phyloP scores from a whole-genome alignment of 495 filamentous ascomycete species.

The Neurospora sp. region DNA sequence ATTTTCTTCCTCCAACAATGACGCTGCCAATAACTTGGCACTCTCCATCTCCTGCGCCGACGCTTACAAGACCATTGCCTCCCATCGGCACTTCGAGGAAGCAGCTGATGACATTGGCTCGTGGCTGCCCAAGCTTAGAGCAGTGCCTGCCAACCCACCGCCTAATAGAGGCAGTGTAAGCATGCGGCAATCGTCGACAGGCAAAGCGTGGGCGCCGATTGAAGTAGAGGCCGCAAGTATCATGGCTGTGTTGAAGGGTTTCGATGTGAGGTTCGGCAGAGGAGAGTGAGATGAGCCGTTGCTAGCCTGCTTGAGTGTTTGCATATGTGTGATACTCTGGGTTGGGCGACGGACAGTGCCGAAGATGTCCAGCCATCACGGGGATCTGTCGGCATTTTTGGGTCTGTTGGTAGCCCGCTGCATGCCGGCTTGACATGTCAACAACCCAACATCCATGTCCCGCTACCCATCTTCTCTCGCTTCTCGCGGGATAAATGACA shows the following conservation, averaged over 20 bases:
- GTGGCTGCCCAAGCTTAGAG: conserved; percentile 66
- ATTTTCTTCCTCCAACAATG: not conserved
- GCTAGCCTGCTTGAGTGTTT: not conserved
- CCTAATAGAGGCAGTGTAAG: conserved; percentile 2
- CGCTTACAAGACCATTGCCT: conserved; percentile 70
- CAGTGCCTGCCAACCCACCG: conserved; percentile 32
- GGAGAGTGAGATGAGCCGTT: conserved; percentile 11
- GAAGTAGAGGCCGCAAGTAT: conserved; percentile 82
- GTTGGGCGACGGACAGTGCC: not conserved
- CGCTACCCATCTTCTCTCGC: not conserved
- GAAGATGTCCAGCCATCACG: not conserved
- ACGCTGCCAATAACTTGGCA: conserved; percentile 1
- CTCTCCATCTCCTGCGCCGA: conserved; percentile 59
- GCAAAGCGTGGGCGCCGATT: conserved; percentile 40
- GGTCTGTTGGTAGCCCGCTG: not conserved
- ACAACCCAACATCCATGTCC: not conserved
- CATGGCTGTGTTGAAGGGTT: conserved; percentile 73
- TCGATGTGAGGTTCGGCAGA: conserved; percentile 66
- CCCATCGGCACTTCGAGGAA: conserved; percentile 67
- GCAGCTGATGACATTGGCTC: conserved; percentile 64
- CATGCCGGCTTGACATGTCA: not conserved
- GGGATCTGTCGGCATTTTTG: not conserved
- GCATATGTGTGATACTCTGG: not conserved
- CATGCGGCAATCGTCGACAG: conserved; percentile 3
- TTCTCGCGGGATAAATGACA: not conserved